Evolutionary conservation across 768 basidiomycete genomes (phyloP), one percentile per base, ranked within the genome.

Genomic region (Sporobolomyces phaffii): DNA sequence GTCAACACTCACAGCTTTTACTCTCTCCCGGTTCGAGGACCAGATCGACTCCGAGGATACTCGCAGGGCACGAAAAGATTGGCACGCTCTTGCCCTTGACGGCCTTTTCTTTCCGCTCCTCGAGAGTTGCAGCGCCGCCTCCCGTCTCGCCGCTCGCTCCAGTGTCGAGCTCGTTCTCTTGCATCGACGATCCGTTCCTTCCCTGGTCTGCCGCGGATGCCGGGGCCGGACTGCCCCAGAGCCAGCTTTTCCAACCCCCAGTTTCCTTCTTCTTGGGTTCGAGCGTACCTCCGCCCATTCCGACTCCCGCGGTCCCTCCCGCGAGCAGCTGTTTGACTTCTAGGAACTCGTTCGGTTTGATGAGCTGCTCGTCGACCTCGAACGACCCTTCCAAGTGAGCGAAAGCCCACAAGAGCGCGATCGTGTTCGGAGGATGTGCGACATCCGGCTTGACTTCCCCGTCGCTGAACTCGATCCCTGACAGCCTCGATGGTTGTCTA

Each of bases 11-110:
- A 93, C 91, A 96, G 68, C 83, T 88, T 65, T 85, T 83, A 38
- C 84, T 87, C 77, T 93, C 87, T 6, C 92, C 91, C n/a, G 91
- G 90, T 5, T 79, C 81, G 22, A 99, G 81, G 7, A 81, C 78
- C 34, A 97, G 75, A 77, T 98, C 96, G 0, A 99, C 90, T 0
- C 88, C 91, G 14, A 98, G 80, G 84, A 98, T 88, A 36, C 87
- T 84, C 14, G 89, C 88, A 63, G 87, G 87, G 0, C 88, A 85
- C 68, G 92, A 87, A 29, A 94, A 86, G 1, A 90, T 91, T 1
- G 94, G 92, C 22, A 98, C 69, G 44, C 75, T 77, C 60, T 76
- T 77, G 50, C 76, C 76, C 58, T 76, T 77, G 76, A 80, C 76
- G 1, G 78, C 77, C 43, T 73, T 70, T 45, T 74, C 77, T 66